Conservation (phyloP, 768 basidiomycete species). For the Phaeolepiota aurea region DNA sequence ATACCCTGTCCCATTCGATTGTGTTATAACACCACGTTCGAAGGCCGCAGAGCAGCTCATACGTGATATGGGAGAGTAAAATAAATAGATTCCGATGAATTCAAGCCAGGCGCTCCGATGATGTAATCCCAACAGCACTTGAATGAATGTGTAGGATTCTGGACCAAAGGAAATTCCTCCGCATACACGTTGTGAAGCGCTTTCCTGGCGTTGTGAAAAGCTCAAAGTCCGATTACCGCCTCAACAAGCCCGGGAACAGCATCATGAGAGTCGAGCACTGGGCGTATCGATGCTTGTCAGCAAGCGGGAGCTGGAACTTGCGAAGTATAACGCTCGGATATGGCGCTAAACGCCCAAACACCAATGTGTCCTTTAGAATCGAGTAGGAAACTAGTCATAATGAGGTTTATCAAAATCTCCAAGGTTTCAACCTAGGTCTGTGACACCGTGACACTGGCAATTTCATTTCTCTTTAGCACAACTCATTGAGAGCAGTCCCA, state of each 20-base stretch:
- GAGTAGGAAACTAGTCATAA: constrained; percentile 9
- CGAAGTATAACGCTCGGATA: constrained; percentile 52
- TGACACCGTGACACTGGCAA: no score
- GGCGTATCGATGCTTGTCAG: neutral
- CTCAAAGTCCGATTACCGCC: constrained; percentile 30
- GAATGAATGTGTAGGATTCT: neutral
- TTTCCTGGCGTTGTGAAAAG: no score
- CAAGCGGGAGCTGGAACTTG: no score
- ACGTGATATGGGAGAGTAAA: no score
- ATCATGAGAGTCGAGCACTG: constrained; percentile 43
- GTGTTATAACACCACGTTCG: constrained; percentile 1
- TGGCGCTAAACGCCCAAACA: constrained; percentile 38
- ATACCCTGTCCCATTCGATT: neutral
- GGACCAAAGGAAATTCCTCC: no score
- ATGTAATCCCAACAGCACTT: neutral
- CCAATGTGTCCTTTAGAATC: constrained; percentile 32
- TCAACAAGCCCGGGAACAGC: constrained; percentile 36
- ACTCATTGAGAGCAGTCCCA: no score
- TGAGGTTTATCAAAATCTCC: no score
- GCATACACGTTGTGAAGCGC: no score
- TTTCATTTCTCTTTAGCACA: no score
- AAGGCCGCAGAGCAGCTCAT: neutral
- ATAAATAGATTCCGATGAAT: no score
- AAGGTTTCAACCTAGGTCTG: no score
- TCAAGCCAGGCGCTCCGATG: no score